Percentiles rank a stretch among this genome's conserved stretches.
Conservation (phyloP, 1,284 basidiomycete genomes). For the Ceratobasidium sp. region DNA sequence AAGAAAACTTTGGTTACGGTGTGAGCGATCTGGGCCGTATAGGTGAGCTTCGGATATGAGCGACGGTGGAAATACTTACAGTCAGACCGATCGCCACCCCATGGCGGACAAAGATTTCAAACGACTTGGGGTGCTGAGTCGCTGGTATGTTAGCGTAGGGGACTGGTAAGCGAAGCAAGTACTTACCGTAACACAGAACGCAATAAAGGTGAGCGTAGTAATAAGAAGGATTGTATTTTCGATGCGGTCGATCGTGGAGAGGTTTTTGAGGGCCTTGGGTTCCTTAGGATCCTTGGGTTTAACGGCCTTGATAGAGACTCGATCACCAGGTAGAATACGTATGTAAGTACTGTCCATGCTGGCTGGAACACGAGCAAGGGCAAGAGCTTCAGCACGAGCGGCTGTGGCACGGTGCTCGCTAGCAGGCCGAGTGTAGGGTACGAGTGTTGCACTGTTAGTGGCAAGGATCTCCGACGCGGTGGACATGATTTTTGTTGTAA, state of each 20-base stretch:
- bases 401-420: neutral
- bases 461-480: neutral
- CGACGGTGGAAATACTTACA: neutral
- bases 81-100: neutral
- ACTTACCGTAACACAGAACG: neutral
- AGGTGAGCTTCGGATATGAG: neutral
- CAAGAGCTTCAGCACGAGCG: neutral
- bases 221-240: neutral
- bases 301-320: neutral
- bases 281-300: too few species aligned
- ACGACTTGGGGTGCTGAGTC: neutral
- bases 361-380: neutral
- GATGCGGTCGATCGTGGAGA: neutral
- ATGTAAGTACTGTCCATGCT: neutral
- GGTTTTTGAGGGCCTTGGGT: too few species aligned
- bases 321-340: neutral
- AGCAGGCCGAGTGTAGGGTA: neutral
- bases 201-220: neutral
- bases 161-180: neutral
- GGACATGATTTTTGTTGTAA: neutral
- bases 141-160: neutral
- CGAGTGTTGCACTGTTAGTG: neutral
- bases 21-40: neutral
- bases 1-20: neutral
- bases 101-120: neutral